These are phyloP conservation scores for Mucor sp. DNA, from an alignment of 371 early-diverging fungal genomes.

Conservation along the genomic window DNA sequence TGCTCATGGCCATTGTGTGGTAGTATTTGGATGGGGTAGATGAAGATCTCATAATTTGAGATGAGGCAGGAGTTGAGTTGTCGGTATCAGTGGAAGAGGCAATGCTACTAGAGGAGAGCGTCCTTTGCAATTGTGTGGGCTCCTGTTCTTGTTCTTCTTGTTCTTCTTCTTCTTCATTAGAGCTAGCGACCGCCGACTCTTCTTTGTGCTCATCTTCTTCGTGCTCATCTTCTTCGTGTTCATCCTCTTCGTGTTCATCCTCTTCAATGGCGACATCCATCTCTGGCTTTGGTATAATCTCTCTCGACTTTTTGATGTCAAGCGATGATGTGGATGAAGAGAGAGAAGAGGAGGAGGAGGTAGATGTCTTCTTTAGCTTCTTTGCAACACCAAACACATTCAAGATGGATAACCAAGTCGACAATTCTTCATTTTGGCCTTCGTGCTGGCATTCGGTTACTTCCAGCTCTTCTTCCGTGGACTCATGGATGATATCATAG, in stretches of 20 bases:
- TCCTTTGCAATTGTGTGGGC: not conserved
- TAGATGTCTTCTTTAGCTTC: not conserved
- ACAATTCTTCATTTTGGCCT: not conserved
- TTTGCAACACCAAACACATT: conserved; percentile 6
- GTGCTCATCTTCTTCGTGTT: not conserved
- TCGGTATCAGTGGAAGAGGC: conserved; percentile 12
- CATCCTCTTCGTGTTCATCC: not conserved
- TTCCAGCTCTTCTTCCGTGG: not conserved
- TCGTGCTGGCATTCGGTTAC: not conserved
- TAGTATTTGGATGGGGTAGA: not conserved
- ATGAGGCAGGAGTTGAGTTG: conserved; percentile 6
- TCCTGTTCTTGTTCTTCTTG: not conserved
- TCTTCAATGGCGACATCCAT: not conserved
- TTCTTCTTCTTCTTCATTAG: conserved; percentile 3
- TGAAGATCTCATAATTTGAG: conserved; percentile 8
- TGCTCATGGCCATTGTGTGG: not conserved
- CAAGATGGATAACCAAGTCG: conserved; percentile 14
- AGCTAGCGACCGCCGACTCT: not conserved
- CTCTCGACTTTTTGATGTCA: not conserved
- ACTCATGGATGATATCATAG: not conserved
- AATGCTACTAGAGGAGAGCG: conserved; percentile 7
- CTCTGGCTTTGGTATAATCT: not conserved
- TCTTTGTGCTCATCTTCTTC: not conserved
- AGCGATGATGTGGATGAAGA: not conserved
- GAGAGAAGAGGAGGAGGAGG: not conserved